These are phyloP conservation scores for Fusarium nodosum DNA, from an alignment of 2,329 filamentous ascomycete genomes.

Conservation along the genomic window DNA sequence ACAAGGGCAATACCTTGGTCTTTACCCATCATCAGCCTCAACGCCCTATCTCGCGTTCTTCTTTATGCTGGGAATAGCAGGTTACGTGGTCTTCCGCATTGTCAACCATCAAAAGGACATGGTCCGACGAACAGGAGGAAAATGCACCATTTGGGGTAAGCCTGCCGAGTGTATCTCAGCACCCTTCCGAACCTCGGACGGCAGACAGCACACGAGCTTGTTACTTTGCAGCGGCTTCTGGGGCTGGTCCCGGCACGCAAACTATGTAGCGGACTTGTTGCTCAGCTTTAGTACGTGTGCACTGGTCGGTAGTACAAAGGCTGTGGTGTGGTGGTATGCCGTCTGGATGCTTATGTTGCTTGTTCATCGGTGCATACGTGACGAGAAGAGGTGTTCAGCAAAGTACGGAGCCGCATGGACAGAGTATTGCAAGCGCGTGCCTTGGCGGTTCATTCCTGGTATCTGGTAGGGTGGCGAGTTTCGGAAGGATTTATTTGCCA, in stretches of 20 bases:
- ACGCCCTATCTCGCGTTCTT: slow-evolving; percentile 43
- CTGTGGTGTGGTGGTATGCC: slow-evolving; percentile 61
- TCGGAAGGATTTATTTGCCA: neutral
- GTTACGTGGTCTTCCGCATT: slow-evolving; percentile 60
- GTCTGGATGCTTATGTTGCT: slow-evolving; percentile 61
- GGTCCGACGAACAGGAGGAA: slow-evolving; percentile 56
- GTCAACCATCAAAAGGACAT: slow-evolving; percentile 62
- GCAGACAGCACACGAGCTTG: slow-evolving; percentile 54
- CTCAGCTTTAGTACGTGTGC: slow-evolving; percentile 59
- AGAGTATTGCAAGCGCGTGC: slow-evolving; percentile 58
- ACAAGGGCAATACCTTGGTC: slow-evolving; percentile 62
- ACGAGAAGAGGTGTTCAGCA: slow-evolving; percentile 59
- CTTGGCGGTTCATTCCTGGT: slow-evolving; percentile 58
- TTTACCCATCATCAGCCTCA: slow-evolving; percentile 55
- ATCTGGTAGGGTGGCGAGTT: slow-evolving; percentile 41
- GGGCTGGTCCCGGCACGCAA: slow-evolving; percentile 51
- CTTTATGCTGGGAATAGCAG: slow-evolving; percentile 45
- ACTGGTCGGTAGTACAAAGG: slow-evolving; percentile 54
- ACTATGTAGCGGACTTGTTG: slow-evolving; percentile 49
- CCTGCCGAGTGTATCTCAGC: slow-evolving; percentile 56
- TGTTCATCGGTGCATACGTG: slow-evolving; percentile 60
- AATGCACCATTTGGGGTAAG: slow-evolving; percentile 60
- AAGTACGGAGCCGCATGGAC: slow-evolving; percentile 63
- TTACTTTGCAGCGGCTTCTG: slow-evolving; percentile 51
- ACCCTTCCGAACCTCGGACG: slow-evolving; percentile 59